Percentiles rank a stretch among this genome's conserved stretches.
Conservation (phyloP, 352 stramenopile species). For the Saprolegnia parasitica region DNA sequence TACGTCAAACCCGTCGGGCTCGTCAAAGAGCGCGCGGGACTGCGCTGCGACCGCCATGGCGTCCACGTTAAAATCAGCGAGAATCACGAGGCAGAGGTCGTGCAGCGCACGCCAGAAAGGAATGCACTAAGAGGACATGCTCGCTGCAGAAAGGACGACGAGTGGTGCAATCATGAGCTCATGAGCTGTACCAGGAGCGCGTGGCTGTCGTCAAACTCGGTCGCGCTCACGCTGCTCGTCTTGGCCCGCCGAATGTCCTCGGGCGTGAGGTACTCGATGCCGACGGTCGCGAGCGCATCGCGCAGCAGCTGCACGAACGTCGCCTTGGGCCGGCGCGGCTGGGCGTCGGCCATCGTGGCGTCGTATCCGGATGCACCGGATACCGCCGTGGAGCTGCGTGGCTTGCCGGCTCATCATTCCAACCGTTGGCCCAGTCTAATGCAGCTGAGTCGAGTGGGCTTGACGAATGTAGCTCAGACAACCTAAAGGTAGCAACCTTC, state of each 20-base stretch:
- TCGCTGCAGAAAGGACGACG: too few species aligned
- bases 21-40: conserved; percentile 11
- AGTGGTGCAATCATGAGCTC: too few species aligned
- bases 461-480: too few species aligned
- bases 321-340: background rate
- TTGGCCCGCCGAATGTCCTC: conserved; percentile 62
- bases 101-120: conserved; percentile 56
- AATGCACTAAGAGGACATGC: conserved; percentile 44
- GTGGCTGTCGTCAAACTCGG: conserved; percentile 28
- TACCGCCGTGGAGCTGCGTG: too few species aligned
- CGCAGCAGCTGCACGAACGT: conserved; percentile 22
- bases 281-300: conserved; percentile 25
- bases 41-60: conserved; percentile 34
- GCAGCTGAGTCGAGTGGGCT: too few species aligned
- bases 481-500: too few species aligned
- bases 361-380: too few species aligned
- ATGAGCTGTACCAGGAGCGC: background rate
- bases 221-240: conserved; percentile 36
- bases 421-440: too few species aligned
- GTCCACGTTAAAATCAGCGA: conserved; percentile 60
- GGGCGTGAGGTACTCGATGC: conserved; percentile 47
- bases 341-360: too few species aligned
- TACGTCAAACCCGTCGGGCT: conserved; percentile 9
- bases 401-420: too few species aligned
- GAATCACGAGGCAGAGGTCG: conserved; percentile 55